These are phyloP conservation scores for Alternaria infectoria DNA, from an alignment of 2,329 filamentous ascomycete genomes.

Conservation along the genomic window DNA sequence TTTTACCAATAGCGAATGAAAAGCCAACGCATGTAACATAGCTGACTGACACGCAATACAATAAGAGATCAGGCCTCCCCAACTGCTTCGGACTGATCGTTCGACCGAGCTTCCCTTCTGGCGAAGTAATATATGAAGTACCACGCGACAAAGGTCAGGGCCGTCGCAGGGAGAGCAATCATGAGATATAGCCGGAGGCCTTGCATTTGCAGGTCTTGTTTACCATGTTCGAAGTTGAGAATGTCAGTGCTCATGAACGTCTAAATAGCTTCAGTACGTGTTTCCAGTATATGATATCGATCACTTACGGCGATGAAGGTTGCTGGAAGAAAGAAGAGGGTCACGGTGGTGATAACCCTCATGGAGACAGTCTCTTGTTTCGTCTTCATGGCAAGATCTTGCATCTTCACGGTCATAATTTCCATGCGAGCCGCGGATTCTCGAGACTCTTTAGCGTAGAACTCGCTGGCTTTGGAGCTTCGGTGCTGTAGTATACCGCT, in stretches of 20 bases:
- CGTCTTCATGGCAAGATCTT: constrained; percentile 45
- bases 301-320: constrained; percentile 52
- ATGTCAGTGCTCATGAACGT: constrained; percentile 51
- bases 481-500: constrained; percentile 46
- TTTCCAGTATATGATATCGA: too few species aligned
- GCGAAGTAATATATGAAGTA: constrained; percentile 41
- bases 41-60: too few species aligned
- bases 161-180: constrained; percentile 46
- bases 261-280: too few species aligned
- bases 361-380: constrained; percentile 52
- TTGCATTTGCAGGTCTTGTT: constrained; percentile 15
- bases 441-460: constrained; percentile 21
- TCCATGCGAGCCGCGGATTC: constrained; percentile 40
- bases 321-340: constrained; percentile 52
- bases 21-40: too few species aligned
- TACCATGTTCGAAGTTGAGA: constrained; percentile 28
- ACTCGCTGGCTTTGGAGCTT: constrained; percentile 40
- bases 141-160: constrained; percentile 45
- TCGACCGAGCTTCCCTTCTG: constrained; percentile 7
- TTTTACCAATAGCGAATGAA: too few species aligned
- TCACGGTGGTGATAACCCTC: constrained; percentile 52
- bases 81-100: neutral
- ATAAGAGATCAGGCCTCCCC: neutral
- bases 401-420: constrained; percentile 27
- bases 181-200: constrained; percentile 40